Percentiles rank a stretch among this genome's conserved stretches.
These are phyloP conservation scores for Astrocystis sublimbata DNA, from an alignment of 495 filamentous ascomycete genomes.

Conservation along the genomic window DNA sequence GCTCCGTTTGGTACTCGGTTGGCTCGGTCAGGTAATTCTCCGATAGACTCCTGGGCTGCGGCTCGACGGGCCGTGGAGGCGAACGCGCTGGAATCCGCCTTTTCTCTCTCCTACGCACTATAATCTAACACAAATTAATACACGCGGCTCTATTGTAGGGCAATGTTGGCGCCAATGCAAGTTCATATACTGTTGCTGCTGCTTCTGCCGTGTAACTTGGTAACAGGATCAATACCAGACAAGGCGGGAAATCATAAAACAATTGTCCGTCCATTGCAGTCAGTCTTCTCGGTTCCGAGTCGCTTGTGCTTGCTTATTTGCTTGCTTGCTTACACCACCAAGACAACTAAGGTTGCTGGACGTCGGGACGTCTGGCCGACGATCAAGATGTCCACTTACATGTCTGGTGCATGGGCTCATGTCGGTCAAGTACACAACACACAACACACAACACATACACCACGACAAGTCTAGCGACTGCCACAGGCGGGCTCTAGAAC, in stretches of 20 bases:
- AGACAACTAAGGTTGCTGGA: not conserved
- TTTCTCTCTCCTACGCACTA: too few relatives aligned
- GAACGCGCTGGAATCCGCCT: slow-evolving; percentile 10
- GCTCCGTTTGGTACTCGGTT: slow-evolving; percentile 14
- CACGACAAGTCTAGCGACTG: not conserved
- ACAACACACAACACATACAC: not conserved
- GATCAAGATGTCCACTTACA: slow-evolving; percentile 6
- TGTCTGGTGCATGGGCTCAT: not conserved
- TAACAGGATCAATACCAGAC: too few relatives aligned
- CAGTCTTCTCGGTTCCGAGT: too few relatives aligned
- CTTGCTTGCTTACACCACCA: not conserved
- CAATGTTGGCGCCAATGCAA: too few relatives aligned
- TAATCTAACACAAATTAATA: too few relatives aligned
- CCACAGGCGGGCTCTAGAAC: not conserved
- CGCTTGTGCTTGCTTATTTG: not conserved
- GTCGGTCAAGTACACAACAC: too few relatives aligned
- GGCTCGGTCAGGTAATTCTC: slow-evolving; percentile 14
- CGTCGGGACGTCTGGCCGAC: slow-evolving; percentile 11
- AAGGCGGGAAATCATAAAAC: too few relatives aligned
- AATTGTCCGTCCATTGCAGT: too few relatives aligned
- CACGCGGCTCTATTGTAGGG: not conserved
- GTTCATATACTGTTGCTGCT: too few relatives aligned
- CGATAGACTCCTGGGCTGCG: slow-evolving; percentile 21
- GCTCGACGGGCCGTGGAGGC: slow-evolving; percentile 35
- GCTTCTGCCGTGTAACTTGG: too few relatives aligned